These are phyloP conservation scores for Beta macrorhiza DNA, from an alignment of 179 eudicot species.

Conservation along the genomic window DNA sequence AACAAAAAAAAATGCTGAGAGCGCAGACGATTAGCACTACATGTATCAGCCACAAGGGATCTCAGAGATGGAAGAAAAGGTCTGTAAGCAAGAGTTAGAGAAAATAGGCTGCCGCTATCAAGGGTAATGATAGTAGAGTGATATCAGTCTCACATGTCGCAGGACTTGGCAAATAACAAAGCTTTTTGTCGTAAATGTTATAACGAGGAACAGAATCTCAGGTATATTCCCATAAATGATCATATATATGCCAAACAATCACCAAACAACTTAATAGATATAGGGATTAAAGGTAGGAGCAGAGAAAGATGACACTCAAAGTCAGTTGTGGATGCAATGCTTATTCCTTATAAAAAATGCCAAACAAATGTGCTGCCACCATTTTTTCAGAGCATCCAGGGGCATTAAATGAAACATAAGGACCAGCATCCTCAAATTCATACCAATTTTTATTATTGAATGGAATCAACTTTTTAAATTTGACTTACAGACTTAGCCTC, in stretches of 20 bases:
- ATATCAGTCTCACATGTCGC: slow-evolving; percentile 7
- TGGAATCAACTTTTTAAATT: background rate
- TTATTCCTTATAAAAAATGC: background rate
- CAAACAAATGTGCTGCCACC: background rate
- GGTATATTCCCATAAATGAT: background rate
- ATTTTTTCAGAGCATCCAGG: background rate
- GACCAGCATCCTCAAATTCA: background rate
- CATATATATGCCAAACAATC: background rate
- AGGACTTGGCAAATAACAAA: background rate
- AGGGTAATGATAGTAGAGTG: background rate
- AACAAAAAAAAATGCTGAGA: background rate
- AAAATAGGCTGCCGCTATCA: background rate
- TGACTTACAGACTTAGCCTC: background rate
- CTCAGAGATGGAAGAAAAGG: background rate
- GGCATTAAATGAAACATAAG: background rate
- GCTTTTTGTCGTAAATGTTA: background rate
- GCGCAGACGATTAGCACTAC: background rate
- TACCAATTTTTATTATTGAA: background rate
- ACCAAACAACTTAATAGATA: background rate
- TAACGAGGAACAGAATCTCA: background rate
- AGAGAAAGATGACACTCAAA: background rate
- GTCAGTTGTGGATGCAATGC: background rate
- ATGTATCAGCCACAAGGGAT: slow-evolving; percentile 4
- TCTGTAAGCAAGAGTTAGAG: background rate
- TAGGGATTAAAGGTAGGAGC: background rate